Percentiles rank a stretch among this genome's conserved stretches.
Evolutionary conservation across 176 grass and related monocot species (phyloP).

Genomic region (Rhynchospora pubera): DNA sequence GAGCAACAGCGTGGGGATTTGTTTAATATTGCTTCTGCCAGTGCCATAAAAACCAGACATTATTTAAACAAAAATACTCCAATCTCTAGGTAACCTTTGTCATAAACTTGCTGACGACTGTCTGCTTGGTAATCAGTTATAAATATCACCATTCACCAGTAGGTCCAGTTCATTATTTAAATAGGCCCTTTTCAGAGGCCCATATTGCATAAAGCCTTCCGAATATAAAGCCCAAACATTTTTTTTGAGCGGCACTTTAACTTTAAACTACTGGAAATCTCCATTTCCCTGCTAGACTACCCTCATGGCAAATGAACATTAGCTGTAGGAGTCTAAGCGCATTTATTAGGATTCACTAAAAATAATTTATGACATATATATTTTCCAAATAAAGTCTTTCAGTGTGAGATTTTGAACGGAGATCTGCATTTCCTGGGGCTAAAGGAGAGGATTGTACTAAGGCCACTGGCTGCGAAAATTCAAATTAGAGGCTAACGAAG

Average conservation of each 20-base stretch:
- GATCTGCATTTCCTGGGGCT: not conserved
- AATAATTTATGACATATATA: not conserved
- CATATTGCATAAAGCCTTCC: not conserved
- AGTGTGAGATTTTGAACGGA: not conserved
- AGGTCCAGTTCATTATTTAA: not conserved
- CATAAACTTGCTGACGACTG: not conserved
- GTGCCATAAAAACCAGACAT: slow-evolving; percentile 2
- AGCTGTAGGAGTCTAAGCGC: not conserved
- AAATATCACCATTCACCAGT: not conserved
- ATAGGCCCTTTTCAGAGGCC: not conserved
- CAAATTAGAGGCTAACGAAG: slow-evolving; percentile 14
- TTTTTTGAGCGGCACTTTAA: not conserved
- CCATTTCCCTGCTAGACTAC: not conserved
- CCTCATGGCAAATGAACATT: not conserved
- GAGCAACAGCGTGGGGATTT: not conserved
- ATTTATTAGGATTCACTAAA: not conserved
- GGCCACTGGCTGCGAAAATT: not conserved
- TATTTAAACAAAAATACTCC: not conserved
- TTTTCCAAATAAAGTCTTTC: not conserved
- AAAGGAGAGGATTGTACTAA: not conserved
- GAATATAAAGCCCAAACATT: not conserved
- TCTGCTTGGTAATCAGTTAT: not conserved
- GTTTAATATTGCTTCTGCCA: slow-evolving; percentile 6
- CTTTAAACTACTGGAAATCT: not conserved
- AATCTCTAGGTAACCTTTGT: slow-evolving; percentile 20